A percentile compares a stretch with the other conserved stretches of the same genome.
These are phyloP conservation scores for Blastobotrys buckinghamii DNA, from an alignment of 1,139 yeast genomes.

Conservation along the genomic window DNA sequence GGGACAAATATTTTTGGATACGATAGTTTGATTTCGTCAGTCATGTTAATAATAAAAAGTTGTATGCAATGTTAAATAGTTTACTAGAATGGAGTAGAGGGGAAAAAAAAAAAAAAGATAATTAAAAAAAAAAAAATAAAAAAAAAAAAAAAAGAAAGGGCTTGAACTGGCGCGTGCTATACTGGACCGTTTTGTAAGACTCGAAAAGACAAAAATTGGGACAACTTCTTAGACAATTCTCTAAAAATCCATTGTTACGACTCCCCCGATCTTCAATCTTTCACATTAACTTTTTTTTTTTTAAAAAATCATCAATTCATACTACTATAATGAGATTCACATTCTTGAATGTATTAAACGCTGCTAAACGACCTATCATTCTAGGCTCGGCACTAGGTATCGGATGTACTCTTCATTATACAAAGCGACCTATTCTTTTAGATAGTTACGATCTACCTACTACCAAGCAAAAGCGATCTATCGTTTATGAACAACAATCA, in stretches of 20 bases:
- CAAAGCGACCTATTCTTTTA: constrained; percentile 6
- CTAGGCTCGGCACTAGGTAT: background rate
- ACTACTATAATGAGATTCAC: background rate
- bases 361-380: background rate
- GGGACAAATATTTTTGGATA: constrained; percentile 26
- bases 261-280: too few species aligned
- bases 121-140: too few species aligned
- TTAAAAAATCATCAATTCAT: too few species aligned
- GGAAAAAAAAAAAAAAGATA: background rate
- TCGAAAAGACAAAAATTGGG: too few species aligned
- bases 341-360: background rate
- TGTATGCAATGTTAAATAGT: background rate
- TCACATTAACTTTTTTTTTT: too few species aligned
- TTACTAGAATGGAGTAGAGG: background rate
- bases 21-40: constrained; percentile 7
- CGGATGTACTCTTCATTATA: background rate
- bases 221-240: too few species aligned
- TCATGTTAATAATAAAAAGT: background rate
- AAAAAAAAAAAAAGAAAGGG: too few species aligned
- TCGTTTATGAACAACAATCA: constrained; percentile 1
- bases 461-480: constrained; percentile 6
- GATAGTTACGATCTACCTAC: constrained; percentile 8
- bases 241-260: too few species aligned
- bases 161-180: too few species aligned
- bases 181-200: too few species aligned